Percentiles rank a stretch among this genome's conserved stretches.
phyloP scores from a whole-genome alignment of 176 grass and related monocot genomes.

The Urochloa ruziziensis region DNA sequence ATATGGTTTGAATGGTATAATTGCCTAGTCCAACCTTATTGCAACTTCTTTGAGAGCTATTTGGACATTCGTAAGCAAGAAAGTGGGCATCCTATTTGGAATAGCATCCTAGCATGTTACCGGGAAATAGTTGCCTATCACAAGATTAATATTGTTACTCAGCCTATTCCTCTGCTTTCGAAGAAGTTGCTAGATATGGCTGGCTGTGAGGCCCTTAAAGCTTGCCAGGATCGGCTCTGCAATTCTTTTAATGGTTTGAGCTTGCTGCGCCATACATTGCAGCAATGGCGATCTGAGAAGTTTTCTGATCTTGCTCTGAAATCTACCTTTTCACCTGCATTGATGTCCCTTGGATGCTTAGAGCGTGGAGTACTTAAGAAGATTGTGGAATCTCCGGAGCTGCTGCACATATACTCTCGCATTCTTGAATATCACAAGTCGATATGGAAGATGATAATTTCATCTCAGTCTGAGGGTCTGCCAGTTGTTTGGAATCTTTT shows the following conservation, averaged over 20 bases:
- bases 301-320: conserved; percentile 41
- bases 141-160: conserved; percentile 52
- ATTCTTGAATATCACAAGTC: conserved; percentile 81
- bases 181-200: conserved; percentile 54
- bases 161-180: conserved; percentile 64
- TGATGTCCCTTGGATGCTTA: conserved; percentile 63
- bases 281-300: conserved; percentile 74
- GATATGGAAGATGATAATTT: conserved; percentile 68
- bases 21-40: conserved; percentile 54
- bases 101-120: conserved; percentile 54
- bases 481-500: conserved; percentile 76
- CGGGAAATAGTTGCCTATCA: conserved; percentile 54
- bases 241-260: conserved; percentile 51
- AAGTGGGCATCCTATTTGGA: conserved; percentile 73
- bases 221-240: conserved; percentile 32
- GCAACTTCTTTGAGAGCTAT: conserved; percentile 64
- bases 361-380: conserved; percentile 58
- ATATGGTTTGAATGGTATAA: conserved; percentile 72
- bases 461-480: conserved; percentile 59
- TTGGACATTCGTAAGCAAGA: conserved; percentile 52
- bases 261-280: conserved; percentile 60
- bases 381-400: conserved; percentile 44
- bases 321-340: conserved; percentile 35
- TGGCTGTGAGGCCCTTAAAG: conserved; percentile 40
- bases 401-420: conserved; percentile 50